Base-by-base conservation (phyloP, 306 rosid genomes). In the Castanea crenata region DNA sequence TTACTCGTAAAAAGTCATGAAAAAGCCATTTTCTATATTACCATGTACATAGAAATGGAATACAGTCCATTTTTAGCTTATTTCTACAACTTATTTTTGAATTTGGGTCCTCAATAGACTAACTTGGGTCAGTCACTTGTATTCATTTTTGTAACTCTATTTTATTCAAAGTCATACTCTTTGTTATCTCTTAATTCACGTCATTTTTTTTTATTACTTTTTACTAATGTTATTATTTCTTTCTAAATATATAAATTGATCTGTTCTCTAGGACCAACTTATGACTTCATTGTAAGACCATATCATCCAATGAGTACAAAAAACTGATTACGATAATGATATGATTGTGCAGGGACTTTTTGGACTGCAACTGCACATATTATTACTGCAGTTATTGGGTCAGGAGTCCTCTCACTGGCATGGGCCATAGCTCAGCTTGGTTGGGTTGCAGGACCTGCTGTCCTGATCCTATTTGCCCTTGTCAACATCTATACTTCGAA, bases 351-450 rank as follows among this genome's bases (percentile, higher is more conserved):
- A 89, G 97, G 97, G 74, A 92, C 88, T 27, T 86, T 88, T 73
- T 92, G 97, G 94, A 90, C 91, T 4, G 87, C 94, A 51, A 29
- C 88, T 20, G 87, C 97, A 54, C 97, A 92, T 74, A 88, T 92
- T 49, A 89, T 92, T 35, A 92, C 97, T 6, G 97, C 97, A 13
- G 93, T 90, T 4, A 90, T 92, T 78, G 94, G 97, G 4, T 90
- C 94, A 0, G 94, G 94, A 74, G 94, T 92, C 3, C 92, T 90
- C 35, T 92, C 97, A 3, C 68, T 89, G 52, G 92, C 97, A 82
- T 92, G 97, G 97, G 91, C 92, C 5, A 79, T 90, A 25, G 94
- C 93, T 54, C 97, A 90, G 81, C 91, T 92, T 70, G 94, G 94
- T 31, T 92, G 94, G 97, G 79, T 83, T 83, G 81, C 88, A 58